Percentiles rank a stretch among this genome's conserved stretches.
These are phyloP conservation scores for Saccharum spontaneum DNA, from an alignment of 176 grass and related monocot species.

Conservation along the genomic window DNA sequence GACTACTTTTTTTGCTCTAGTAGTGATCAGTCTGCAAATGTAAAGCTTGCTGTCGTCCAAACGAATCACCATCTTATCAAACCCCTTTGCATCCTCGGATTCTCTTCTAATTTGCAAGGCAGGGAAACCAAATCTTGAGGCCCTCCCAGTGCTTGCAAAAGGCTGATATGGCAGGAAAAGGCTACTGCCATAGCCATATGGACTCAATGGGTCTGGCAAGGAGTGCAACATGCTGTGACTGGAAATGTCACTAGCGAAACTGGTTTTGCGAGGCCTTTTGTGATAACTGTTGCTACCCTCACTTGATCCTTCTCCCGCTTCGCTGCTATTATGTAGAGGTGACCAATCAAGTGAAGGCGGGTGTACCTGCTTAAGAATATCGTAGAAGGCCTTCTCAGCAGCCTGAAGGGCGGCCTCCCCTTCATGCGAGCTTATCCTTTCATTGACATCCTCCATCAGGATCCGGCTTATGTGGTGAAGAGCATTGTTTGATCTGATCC, in stretches of 20 bases:
- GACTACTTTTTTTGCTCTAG: not conserved
- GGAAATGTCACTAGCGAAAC: not conserved
- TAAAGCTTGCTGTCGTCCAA: conserved; percentile 2
- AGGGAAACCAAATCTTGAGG: not conserved
- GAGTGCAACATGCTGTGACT: not conserved
- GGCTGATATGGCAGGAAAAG: not conserved
- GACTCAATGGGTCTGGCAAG: not conserved
- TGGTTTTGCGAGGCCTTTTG: not conserved
- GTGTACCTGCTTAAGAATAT: conserved; percentile 39
- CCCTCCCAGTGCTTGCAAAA: not conserved
- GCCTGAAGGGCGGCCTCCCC: conserved; percentile 30
- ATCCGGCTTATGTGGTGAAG: conserved; percentile 43
- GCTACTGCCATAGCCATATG: not conserved
- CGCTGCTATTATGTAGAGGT: not conserved
- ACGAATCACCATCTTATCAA: conserved; percentile 47
- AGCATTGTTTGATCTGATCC: conserved; percentile 17
- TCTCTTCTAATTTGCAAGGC: conserved; percentile 44
- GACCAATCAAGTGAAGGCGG: not conserved
- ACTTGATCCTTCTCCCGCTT: not conserved
- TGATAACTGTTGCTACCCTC: conserved; percentile 17
- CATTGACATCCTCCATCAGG: conserved; percentile 44
- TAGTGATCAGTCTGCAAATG: conserved; percentile 5
- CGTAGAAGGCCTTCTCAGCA: conserved; percentile 42
- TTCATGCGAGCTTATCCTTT: conserved; percentile 2
- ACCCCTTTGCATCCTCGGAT: conserved; percentile 37